These are phyloP conservation scores for Pezizomycotina sp. DNA, from an alignment of 2,329 filamentous ascomycete genomes.

Conservation along the genomic window DNA sequence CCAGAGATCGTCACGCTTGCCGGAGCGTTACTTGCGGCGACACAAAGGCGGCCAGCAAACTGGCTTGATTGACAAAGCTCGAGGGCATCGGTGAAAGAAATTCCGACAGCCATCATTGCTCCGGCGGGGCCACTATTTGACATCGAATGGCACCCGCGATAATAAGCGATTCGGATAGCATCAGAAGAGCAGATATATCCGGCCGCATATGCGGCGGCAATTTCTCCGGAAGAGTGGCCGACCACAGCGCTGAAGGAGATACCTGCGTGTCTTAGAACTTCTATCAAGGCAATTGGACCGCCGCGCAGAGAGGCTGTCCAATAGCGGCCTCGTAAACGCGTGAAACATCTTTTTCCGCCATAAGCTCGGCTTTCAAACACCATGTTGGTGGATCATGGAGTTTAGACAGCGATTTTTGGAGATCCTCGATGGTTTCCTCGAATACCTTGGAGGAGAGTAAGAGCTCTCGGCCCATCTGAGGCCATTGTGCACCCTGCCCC, in stretches of 20 bases:
- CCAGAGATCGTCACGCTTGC: conserved; percentile 26
- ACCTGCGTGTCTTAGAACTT: conserved; percentile 28
- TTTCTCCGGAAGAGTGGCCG: conserved; percentile 34
- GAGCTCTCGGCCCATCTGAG: conserved; percentile 31
- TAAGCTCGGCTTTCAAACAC: too few relatives aligned
- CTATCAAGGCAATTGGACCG: conserved; percentile 37
- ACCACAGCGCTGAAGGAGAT: conserved; percentile 29
- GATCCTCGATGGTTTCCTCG: conserved; percentile 8
- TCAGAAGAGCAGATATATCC: conserved; percentile 28
- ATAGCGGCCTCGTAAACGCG: conserved; percentile 29
- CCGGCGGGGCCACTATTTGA: conserved; percentile 21
- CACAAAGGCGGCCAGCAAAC: conserved; percentile 8
- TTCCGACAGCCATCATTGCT: conserved; percentile 30
- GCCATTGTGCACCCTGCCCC: conserved; percentile 35
- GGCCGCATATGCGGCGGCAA: conserved; percentile 33
- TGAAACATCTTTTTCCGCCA: conserved; percentile 4
- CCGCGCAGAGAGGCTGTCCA: conserved; percentile 39
- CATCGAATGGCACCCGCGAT: conserved; percentile 28
- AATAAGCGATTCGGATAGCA: conserved; percentile 31
- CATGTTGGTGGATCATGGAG: too few relatives aligned
- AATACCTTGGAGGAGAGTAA: too few relatives aligned
- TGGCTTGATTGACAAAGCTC: conserved; percentile 1
- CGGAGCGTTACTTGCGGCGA: conserved; percentile 25
- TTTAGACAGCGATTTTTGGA: too few relatives aligned
- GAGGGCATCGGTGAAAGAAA: conserved; percentile 27